Conservation (phyloP, 2,329 filamentous ascomycete genomes). For the Fusarium nematophilum region DNA sequence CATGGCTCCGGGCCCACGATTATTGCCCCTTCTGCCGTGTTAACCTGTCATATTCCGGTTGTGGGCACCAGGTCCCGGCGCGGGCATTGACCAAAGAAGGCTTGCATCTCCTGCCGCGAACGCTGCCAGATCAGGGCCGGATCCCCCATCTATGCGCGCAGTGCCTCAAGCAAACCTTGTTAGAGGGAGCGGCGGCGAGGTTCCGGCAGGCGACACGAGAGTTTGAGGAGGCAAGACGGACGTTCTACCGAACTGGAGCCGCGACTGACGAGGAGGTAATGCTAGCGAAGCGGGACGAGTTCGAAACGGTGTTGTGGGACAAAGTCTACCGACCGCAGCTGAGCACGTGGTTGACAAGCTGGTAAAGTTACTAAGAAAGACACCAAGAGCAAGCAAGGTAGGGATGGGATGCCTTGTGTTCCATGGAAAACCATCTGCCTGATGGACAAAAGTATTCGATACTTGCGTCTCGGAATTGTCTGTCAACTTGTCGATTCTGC, state of each 20-base stretch:
- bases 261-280: slow-evolving; percentile 26
- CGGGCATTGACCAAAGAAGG: slow-evolving; percentile 44
- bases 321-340: slow-evolving; percentile 36
- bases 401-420: slow-evolving; percentile 12
- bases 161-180: slow-evolving; percentile 27
- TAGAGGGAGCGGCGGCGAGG: slow-evolving; percentile 16
- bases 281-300: slow-evolving; percentile 26
- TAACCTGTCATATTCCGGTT: slow-evolving; percentile 42
- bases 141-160: slow-evolving; percentile 40
- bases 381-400: slow-evolving; percentile 4
- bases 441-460: slow-evolving; percentile 25
- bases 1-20: slow-evolving; percentile 40
- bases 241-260: slow-evolving; percentile 23
- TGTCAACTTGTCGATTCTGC: slow-evolving; percentile 8
- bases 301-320: slow-evolving; percentile 37
- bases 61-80: slow-evolving; percentile 44
- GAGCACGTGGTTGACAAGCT: slow-evolving; percentile 41
- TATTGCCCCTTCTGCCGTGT: slow-evolving; percentile 52
- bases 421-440: not conserved
- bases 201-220: slow-evolving; percentile 20
- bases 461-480: slow-evolving; percentile 13
- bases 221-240: slow-evolving; percentile 27
- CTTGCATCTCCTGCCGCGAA: slow-evolving; percentile 49
- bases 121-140: slow-evolving; percentile 46
- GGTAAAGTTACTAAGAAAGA: slow-evolving; percentile 22